Conservation (phyloP, 1,139 yeast genomes). For the Pichia inconspicua region DNA sequence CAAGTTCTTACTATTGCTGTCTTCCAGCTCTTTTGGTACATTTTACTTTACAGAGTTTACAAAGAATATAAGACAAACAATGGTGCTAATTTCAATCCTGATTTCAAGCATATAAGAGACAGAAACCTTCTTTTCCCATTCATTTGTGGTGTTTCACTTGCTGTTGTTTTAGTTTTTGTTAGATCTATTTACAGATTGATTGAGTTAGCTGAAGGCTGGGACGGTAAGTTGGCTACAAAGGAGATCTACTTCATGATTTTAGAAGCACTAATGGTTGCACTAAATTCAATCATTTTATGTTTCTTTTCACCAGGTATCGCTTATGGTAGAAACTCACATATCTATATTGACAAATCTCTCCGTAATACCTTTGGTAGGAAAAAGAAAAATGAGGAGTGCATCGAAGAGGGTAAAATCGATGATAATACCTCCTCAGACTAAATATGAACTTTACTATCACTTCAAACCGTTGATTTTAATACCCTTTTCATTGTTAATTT, state of each 20-base stretch:
- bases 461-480: too few species aligned
- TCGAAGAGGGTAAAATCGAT: neutral
- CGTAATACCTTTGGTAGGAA: constrained; percentile 7
- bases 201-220: constrained; percentile 75
- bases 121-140: constrained; percentile 38
- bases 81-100: constrained; percentile 30
- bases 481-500: too few species aligned
- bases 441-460: too few species aligned
- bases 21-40: constrained; percentile 51
- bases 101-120: constrained; percentile 36
- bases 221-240: constrained; percentile 57
- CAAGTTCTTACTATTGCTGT: constrained; percentile 70
- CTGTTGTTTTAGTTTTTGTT: constrained; percentile 53
- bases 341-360: constrained; percentile 19
- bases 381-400: neutral
- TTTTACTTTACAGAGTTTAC: constrained; percentile 42
- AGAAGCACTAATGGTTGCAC: constrained; percentile 64
- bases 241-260: constrained; percentile 70
- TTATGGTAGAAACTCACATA: constrained; percentile 33
- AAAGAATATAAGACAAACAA: constrained; percentile 24
- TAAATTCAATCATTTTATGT: constrained; percentile 40
- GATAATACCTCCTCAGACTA: neutral
- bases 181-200: constrained; percentile 78
- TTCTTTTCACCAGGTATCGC: constrained; percentile 59
- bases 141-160: constrained; percentile 43